Base-by-base conservation (phyloP, 2,329 filamentous ascomycete genomes). In the Verruconis gallopava region DNA sequence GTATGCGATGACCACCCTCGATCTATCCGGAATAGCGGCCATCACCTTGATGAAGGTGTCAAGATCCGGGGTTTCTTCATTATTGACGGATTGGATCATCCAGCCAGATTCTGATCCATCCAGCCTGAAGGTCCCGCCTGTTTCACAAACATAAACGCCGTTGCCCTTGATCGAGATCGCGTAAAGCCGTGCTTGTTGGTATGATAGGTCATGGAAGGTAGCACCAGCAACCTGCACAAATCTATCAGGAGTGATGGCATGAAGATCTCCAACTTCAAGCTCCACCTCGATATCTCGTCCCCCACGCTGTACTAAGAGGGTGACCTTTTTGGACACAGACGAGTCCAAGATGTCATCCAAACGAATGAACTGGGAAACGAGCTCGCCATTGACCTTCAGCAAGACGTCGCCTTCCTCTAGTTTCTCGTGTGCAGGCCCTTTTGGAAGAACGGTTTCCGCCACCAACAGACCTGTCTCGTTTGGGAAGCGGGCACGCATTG, bases 391-490 rank as follows among this genome's bases (percentile, higher is more conserved):
- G 50, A 96, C 84, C 60, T 93, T 86, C 53, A 96, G 69, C 48
- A 98, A 66, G 18, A 98, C 81, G 60, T 98, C 91, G 36, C 91
- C 91, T 60, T 98, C 91, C 59, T 94, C 81, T 19, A 98, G 74
- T 61, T 93, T 89, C 43, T 72, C 69, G 55, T 93, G 76, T 1
- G 82, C 91, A 18, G 91, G 93, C 0, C 91, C 93, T 51, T 88
- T 77, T 0, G 91, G 89, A 5, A 98, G 73, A 12, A 96, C 79
- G 46, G 95, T 93, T 64, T 98, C 93, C 15, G 88, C 89, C 11
- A 95, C 89, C 20, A 98, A 74, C 85, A 98, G 88, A 55, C 91
- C 93, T 18, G 86, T 96, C 64, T 95, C 91, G 52, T 84, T 81
- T 1, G 93, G 91, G 50, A 94, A 93, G 19, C 76, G 70, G 51